phyloP scores from a whole-genome alignment of 306 rosid species.

The Malus sieversii region DNA sequence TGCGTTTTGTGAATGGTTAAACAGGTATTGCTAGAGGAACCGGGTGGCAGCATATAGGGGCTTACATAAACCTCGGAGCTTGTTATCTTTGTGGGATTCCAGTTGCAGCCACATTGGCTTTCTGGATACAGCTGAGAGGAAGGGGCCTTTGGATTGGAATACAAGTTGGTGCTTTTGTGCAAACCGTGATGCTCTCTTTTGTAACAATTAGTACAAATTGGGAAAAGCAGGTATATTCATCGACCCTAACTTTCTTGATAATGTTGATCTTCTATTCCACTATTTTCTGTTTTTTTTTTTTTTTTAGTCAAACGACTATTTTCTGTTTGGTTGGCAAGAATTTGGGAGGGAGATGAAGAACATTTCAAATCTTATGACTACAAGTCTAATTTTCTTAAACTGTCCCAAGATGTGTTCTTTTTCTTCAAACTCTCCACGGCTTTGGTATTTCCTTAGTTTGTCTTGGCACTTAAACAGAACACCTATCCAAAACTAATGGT shows the following conservation, averaged over 20 bases:
- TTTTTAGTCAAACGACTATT: too few relatives aligned
- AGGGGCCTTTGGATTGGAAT: conserved; percentile 73
- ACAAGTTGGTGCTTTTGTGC: conserved; percentile 51
- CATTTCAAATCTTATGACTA: not conserved
- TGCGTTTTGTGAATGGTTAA: not conserved
- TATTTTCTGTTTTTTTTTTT: not conserved
- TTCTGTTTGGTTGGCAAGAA: not conserved
- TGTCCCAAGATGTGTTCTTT: not conserved
- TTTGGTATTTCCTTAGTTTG: not conserved
- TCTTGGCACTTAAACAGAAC: too few relatives aligned
- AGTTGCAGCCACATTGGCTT: conserved; percentile 42
- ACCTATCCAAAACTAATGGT: not conserved
- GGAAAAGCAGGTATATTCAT: conserved; percentile 39
- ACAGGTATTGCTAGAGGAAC: conserved; percentile 67
- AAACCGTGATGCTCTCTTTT: conserved; percentile 30
- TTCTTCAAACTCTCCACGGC: not conserved
- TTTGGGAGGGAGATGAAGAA: not conserved
- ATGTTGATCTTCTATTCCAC: not conserved
- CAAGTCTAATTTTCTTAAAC: not conserved
- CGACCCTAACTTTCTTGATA: not conserved
- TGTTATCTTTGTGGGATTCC: conserved; percentile 77
- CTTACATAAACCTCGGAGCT: conserved; percentile 61
- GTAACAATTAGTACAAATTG: conserved; percentile 47
- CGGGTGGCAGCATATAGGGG: conserved; percentile 77
- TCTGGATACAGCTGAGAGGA: conserved; percentile 42